These are phyloP conservation scores for Rhododendron simsii DNA, from an alignment of 148 eudicot species.

Conservation along the genomic window DNA sequence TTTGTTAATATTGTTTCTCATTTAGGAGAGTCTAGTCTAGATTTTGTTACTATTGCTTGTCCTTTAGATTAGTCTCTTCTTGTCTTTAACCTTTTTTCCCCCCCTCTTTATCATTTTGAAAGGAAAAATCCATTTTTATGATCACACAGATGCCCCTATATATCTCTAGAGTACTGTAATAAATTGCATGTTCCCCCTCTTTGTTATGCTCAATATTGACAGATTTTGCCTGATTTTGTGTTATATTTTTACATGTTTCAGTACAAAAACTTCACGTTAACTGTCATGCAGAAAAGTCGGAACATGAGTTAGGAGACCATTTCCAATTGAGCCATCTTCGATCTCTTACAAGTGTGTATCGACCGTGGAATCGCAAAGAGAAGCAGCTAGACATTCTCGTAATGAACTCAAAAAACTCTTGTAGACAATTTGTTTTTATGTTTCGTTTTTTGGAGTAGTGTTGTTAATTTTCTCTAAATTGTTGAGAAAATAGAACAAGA, in stretches of 20 bases:
- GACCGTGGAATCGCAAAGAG: neutral
- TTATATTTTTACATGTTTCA: neutral
- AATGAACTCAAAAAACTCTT: neutral
- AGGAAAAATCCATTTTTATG: neutral
- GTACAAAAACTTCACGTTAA: neutral
- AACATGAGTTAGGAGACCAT: neutral
- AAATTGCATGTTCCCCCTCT: neutral
- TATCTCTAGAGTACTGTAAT: neutral
- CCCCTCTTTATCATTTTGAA: neutral
- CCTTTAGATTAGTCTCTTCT: neutral
- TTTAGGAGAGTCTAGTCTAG: neutral
- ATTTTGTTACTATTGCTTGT: neutral
- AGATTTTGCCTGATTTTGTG: neutral
- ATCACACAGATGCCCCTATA: neutral
- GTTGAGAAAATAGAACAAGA: slow-evolving; percentile 4
- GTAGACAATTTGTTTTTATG: slow-evolving; percentile 3
- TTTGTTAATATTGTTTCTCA: neutral
- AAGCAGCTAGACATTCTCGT: neutral
- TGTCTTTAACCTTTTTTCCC: neutral
- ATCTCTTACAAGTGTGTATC: neutral
- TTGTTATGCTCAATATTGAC: neutral
- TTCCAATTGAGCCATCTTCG: neutral
- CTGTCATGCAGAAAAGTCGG: neutral
- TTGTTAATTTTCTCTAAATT: slow-evolving; percentile 7
- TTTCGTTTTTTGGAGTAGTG: slow-evolving; percentile 3